Percentiles rank a stretch among this genome's conserved stretches.
phyloP scores from a whole-genome alignment of 2,329 filamentous ascomycete species.

The Diaporthe eres region DNA sequence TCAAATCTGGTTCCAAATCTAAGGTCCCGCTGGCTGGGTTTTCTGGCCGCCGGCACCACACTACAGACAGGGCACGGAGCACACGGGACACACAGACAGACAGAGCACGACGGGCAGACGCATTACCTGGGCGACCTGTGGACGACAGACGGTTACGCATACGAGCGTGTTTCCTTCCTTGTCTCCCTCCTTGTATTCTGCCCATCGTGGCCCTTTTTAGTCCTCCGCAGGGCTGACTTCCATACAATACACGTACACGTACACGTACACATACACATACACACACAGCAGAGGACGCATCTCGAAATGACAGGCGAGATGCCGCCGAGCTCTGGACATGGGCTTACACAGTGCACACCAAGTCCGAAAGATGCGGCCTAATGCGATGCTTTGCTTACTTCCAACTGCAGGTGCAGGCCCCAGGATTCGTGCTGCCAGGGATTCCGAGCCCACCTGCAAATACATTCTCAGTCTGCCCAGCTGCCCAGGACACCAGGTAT shows the following conservation, averaged over 20 bases:
- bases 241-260: no score
- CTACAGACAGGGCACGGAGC: background rate
- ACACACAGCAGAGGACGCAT: background rate
- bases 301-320: background rate
- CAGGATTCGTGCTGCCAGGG: slow-evolving; percentile 28
- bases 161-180: background rate
- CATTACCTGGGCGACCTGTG: background rate
- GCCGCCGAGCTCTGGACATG: background rate
- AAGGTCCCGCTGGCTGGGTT: slow-evolving; percentile 21
- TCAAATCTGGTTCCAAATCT: background rate
- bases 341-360: slow-evolving; percentile 23
- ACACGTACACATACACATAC: background rate
- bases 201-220: background rate
- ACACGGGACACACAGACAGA: background rate
- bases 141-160: background rate
- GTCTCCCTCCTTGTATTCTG: background rate
- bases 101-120: background rate
- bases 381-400: slow-evolving; percentile 29
- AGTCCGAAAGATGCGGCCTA: slow-evolving; percentile 20
- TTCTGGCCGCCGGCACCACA: background rate
- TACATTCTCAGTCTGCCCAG: background rate
- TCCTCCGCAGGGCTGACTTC: background rate
- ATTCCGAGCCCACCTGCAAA: slow-evolving; percentile 14
- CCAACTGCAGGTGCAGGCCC: background rate
- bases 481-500: background rate